Evolutionary conservation across 2,329 filamentous ascomycete genomes (phyloP).

Genomic region (Berkeleyomyces basicola): DNA sequence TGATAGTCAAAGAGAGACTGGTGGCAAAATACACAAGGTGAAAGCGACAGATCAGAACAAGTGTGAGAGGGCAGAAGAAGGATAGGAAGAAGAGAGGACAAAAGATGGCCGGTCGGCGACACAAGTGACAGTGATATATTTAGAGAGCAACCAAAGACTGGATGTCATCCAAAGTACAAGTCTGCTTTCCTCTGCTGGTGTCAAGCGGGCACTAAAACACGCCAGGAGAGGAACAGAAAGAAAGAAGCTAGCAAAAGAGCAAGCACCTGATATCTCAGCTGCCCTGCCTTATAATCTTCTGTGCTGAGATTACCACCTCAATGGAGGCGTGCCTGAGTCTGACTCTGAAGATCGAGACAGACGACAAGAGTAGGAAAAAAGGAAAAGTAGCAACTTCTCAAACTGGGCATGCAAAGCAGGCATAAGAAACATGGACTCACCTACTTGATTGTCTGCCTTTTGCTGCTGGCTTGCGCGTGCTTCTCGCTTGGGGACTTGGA

Average conservation of each 20-base stretch:
- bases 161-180: neutral
- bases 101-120: neutral
- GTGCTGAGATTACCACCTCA: neutral
- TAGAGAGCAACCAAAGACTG: neutral
- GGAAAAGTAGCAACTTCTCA: neutral
- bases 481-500: neutral
- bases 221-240: neutral
- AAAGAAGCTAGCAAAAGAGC: neutral
- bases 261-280: neutral
- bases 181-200: neutral
- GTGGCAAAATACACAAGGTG: neutral
- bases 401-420: neutral
- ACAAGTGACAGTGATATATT: neutral
- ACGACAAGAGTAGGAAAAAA: neutral
- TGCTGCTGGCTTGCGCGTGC: no score
- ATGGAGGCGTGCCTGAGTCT: neutral
- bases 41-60: neutral
- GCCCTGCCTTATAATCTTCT: neutral
- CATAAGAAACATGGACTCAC: neutral
- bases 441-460: no score
- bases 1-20: neutral
- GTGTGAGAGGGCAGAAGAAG: neutral
- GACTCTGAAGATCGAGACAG: slow-evolving; percentile 1
- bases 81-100: neutral
- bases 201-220: neutral